phyloP scores from a whole-genome alignment of 2,329 filamentous ascomycete species.

The Fusarium hainanense region DNA sequence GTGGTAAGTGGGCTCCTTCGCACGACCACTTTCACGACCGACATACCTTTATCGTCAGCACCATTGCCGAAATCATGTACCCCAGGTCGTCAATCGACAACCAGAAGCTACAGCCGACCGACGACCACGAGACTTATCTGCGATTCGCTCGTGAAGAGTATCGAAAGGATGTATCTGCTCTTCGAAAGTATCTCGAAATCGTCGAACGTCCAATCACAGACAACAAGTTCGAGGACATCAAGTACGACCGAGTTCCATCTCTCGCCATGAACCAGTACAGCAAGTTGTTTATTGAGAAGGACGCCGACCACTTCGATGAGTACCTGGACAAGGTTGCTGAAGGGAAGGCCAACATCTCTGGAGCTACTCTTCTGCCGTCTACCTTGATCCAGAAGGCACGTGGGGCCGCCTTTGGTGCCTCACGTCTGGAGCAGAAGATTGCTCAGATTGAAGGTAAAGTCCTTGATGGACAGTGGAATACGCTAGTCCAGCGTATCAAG shows the following conservation, averaged over 20 bases:
- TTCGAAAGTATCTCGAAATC: slow-evolving; percentile 64
- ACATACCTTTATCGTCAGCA: slow-evolving; percentile 66
- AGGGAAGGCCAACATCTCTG: slow-evolving; percentile 64
- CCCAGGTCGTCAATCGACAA: slow-evolving; percentile 50
- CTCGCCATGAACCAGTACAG: slow-evolving; percentile 67
- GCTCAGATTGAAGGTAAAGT: slow-evolving; percentile 51
- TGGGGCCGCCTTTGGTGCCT: accelerated
- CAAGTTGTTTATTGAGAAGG: slow-evolving; percentile 61
- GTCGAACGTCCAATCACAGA: slow-evolving; percentile 64
- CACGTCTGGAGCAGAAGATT: slow-evolving; percentile 45
- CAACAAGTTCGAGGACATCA: slow-evolving; percentile 60
- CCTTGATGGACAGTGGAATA: slow-evolving; percentile 65
- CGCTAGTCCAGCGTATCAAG: slow-evolving; percentile 66
- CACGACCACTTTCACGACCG: slow-evolving; percentile 66
- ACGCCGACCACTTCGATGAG: slow-evolving; percentile 59
- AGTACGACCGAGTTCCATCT: slow-evolving; percentile 67
- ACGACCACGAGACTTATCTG: slow-evolving; percentile 62
- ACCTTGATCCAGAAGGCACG: slow-evolving; percentile 53
- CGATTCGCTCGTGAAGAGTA: slow-evolving; percentile 65
- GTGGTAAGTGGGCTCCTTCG: slow-evolving; percentile 70
- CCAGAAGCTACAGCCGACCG: slow-evolving; percentile 45
- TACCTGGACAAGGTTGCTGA: slow-evolving; percentile 62
- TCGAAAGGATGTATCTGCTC: slow-evolving; percentile 61
- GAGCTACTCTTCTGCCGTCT: slow-evolving; percentile 65
- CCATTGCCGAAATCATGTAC: slow-evolving; percentile 67